These are phyloP conservation scores for Leccinum boreale DNA, from an alignment of 768 basidiomycete species.

Conservation along the genomic window DNA sequence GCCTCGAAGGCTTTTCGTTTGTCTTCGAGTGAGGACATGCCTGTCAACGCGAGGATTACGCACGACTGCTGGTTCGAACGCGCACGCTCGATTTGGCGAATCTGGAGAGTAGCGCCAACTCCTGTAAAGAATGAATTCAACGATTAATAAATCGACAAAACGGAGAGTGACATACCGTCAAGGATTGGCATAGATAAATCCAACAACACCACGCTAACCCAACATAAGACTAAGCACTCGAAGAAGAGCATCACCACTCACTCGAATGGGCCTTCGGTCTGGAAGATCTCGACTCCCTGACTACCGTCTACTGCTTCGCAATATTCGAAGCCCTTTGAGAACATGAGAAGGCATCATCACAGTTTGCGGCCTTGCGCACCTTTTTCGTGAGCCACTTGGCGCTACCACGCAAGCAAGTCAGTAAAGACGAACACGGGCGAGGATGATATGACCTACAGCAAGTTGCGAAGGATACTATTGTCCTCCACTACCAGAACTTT, in stretches of 20 bases:
- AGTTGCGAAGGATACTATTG: constrained; percentile 77
- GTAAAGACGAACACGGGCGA: constrained; percentile 4
- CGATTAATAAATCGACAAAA: not conserved
- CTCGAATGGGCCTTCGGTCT: constrained; percentile 80
- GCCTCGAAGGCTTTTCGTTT: constrained; percentile 88
- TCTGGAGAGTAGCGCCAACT: constrained; percentile 78
- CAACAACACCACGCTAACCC: constrained; percentile 70
- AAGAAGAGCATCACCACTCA: constrained; percentile 37
- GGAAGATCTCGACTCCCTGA: constrained; percentile 77
- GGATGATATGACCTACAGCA: constrained; percentile 55
- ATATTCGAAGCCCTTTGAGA: constrained; percentile 61
- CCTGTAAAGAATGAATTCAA: constrained; percentile 40
- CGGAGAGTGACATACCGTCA: constrained; percentile 53
- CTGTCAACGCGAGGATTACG: constrained; percentile 87
- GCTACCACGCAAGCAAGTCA: constrained; percentile 30
- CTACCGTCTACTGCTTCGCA: constrained; percentile 81
- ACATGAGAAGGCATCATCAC: constrained; percentile 1
- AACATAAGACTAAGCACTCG: not conserved
- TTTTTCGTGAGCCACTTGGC: constrained; percentile 68
- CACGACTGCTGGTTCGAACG: constrained; percentile 33
- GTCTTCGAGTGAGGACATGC: constrained; percentile 91
- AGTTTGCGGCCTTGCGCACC: constrained; percentile 11
- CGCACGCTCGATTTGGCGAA: constrained; percentile 67
- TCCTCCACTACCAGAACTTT: constrained; percentile 88
- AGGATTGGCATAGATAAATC: constrained; percentile 94